Base-by-base conservation (phyloP, 352 stramenopile species). In the Elongisporangium senticosum region DNA sequence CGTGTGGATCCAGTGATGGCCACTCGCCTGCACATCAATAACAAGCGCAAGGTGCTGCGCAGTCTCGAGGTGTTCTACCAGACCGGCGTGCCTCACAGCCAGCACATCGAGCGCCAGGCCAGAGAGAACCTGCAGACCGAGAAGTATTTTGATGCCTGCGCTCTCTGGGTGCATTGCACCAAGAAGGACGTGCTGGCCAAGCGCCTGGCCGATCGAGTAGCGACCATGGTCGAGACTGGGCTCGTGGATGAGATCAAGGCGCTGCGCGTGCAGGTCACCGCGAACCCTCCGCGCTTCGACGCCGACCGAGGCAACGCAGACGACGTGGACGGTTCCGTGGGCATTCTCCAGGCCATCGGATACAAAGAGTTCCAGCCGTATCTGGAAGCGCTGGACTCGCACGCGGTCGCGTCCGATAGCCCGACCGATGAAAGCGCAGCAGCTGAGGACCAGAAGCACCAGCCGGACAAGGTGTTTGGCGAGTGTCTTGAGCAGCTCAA, bases 301-400 rank as follows among this genome's bases (percentile, higher is more conserved):
- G 22, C 40, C 2, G 52, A 58, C 15, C 23, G 33, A 21, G 58
- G 65, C 3, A 61, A 59, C 3, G 61, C 71, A 23, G 68, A 77
- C 11, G 66, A 75, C 58, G 58, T 19, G n/a, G 62, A 77, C 28
- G 71, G 77, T 55, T 75, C 79, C 2, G 74, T 90, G 15, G 89
- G 89, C 6, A 89, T 96, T 52, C 68, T 93, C 7, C 84, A 95
- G 64, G 87, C 89, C 15, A 97, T 97, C 59, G 89, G 89, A 21
- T 96, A 95, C 68, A 97, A 96, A 56, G 89, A 97, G 65, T 96
- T 97, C 57, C 74, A 89, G 53, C 77, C 83, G 33, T 93, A 95
- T 62, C 83, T 93, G 28, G 67, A 88, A 21, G 83, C 78, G 1
- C 51, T 87, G 2, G 83, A 89, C 49, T 57, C 65, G 14, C 55